Conservation (phyloP, 2,329 filamentous ascomycete genomes). For the Trichoderma breve region DNA sequence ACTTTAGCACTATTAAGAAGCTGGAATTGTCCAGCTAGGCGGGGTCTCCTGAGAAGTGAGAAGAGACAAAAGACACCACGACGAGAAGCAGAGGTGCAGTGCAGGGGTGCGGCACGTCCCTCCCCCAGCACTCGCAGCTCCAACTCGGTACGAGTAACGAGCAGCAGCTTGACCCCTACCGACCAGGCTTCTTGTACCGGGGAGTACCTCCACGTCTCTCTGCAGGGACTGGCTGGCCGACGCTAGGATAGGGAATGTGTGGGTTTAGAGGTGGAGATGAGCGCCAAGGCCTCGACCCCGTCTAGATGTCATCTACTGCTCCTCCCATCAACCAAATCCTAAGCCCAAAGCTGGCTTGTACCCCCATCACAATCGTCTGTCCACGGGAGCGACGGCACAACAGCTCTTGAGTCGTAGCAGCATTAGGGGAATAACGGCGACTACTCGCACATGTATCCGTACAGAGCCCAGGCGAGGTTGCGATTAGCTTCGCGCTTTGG, state of each 20-base stretch:
- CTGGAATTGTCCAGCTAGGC: background rate
- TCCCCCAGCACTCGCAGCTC: conserved; percentile 5
- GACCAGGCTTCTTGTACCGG: conserved; percentile 14
- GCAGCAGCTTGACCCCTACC: conserved; percentile 3
- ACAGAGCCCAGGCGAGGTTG: conserved; percentile 1
- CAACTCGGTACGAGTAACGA: background rate
- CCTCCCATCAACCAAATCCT: conserved; percentile 19
- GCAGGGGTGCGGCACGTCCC: conserved; percentile 1
- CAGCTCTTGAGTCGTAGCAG: conserved; percentile 12
- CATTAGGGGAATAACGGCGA: conserved; percentile 6
- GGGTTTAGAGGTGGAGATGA: conserved; percentile 19
- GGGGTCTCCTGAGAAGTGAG: background rate
- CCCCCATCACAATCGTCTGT: conserved; percentile 20
- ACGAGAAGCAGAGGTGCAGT: background rate
- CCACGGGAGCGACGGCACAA: conserved; percentile 25
- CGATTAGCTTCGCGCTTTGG: conserved; percentile 4
- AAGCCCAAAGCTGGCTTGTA: conserved; percentile 20
- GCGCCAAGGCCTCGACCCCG: conserved; percentile 21
- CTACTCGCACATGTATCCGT: background rate
- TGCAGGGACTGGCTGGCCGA: conserved; percentile 22
- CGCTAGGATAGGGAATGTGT: conserved; percentile 20
- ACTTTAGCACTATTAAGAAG: background rate
- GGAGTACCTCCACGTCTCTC: conserved; percentile 20
- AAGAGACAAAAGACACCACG: background rate
- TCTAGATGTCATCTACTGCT: conserved; percentile 20